A percentile compares a stretch with the other conserved stretches of the same genome.
These are phyloP conservation scores for Parasitella parasitica DNA, from an alignment of 371 early-diverging fungal species.

Conservation along the genomic window DNA sequence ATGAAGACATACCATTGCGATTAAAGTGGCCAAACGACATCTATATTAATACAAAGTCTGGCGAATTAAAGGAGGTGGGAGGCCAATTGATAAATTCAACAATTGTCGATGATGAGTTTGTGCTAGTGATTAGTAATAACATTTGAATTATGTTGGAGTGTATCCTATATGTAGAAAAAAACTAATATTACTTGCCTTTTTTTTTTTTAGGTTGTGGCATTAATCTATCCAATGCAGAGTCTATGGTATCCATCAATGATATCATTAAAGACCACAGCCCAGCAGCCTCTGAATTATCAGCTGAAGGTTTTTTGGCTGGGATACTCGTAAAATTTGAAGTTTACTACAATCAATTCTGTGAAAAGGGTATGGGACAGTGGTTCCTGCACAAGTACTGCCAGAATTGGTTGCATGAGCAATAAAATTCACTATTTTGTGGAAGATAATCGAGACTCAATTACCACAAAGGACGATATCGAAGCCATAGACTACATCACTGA, in stretches of 20 bases:
- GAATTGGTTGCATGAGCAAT: constrained; percentile 84
- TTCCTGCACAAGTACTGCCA: constrained; percentile 75
- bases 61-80: constrained; percentile 74
- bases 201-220: constrained; percentile 75
- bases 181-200: no score
- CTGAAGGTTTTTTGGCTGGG: constrained; percentile 75
- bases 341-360: constrained; percentile 68
- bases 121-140: constrained; percentile 78
- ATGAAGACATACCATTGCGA: constrained; percentile 74
- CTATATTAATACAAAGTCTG: constrained; percentile 55
- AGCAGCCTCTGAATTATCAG: constrained; percentile 38
- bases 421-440: not conserved
- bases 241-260: constrained; percentile 85
- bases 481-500: no score
- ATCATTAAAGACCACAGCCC: constrained; percentile 61
- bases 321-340: constrained; percentile 74
- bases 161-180: no score
- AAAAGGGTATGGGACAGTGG: constrained; percentile 66
- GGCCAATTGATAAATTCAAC: constrained; percentile 86
- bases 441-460: no score
- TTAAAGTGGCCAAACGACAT: constrained; percentile 98
- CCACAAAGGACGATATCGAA: no score
- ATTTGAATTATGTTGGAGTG: no score
- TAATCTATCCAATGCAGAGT: constrained; percentile 79
- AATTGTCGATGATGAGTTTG: constrained; percentile 66